Conservation (phyloP, 768 basidiomycete species). For the Naganishia antarctica region DNA sequence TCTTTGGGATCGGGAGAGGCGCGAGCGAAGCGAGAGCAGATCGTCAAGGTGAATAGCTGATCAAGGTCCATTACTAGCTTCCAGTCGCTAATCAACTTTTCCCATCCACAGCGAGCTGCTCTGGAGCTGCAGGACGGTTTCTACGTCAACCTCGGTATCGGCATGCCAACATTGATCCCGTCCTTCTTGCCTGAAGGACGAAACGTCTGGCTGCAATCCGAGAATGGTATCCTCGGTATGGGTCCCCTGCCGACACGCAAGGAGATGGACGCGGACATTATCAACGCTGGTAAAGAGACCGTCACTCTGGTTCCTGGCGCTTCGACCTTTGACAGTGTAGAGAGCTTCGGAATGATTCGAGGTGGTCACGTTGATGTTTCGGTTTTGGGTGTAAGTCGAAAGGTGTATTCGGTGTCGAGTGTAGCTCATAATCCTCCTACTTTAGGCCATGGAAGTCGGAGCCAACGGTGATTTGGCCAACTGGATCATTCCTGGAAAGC, state of each 20-base stretch:
- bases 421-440: not conserved
- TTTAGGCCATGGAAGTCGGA: conserved; percentile 71
- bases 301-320: conserved; percentile 85
- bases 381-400: conserved; percentile 72
- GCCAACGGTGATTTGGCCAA: conserved; percentile 85
- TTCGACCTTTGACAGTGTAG: conserved; percentile 81
- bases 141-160: conserved; percentile 84
- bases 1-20: conserved; percentile 39
- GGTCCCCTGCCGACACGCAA: conserved; percentile 74
- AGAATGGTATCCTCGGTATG: conserved; percentile 76
- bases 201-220: conserved; percentile 82
- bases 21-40: conserved; percentile 55
- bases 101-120: conserved; percentile 28
- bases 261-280: conserved; percentile 63
- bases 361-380: conserved; percentile 88
- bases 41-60: conserved; percentile 70
- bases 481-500: conserved; percentile 93
- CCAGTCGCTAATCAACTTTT: not conserved
- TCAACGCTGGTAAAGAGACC: conserved; percentile 93
- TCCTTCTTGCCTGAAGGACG: conserved; percentile 69
- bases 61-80: conserved; percentile 54
- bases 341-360: conserved; percentile 94
- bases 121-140: conserved; percentile 51
- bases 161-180: conserved; percentile 84
- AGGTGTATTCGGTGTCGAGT: not conserved